Evolutionary conservation across 2,329 filamentous ascomycete genomes (phyloP), one percentile per base, ranked within the genome.

Genomic region (Aspergillus terreus): DNA sequence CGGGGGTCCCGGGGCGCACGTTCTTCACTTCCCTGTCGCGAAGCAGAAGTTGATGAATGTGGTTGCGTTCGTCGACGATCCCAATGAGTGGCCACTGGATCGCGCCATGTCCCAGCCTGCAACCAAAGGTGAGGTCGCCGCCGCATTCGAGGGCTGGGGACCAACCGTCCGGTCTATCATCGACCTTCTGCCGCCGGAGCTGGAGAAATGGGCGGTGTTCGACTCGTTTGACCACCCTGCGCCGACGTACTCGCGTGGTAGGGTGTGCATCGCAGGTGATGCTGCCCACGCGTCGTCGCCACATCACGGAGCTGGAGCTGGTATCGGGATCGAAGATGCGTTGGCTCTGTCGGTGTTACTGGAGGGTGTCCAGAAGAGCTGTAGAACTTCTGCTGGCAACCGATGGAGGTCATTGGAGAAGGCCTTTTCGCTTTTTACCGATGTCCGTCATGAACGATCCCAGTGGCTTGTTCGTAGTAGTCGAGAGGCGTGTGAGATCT

Each of bases 201-300:
- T 77, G 7, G 78, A 81, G 49, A 78, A 79, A 51, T 83, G 80
- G 80, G 80, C 75, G 2, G 70, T 83, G 3, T 83, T 82, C 63
- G 79, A 82, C 65, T 49, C 45, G 10, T 50, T 48, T 17, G 76
- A 79, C 17, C 63, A 72, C 6, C 78, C 78, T 0, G 74, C 74
- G 12, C 69, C 71, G 5, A 67, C 65, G 4, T 83, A 78, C 59
- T 38, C 49, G 6, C 10, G 10, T 1, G 49, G 51, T 1, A 23
- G 51, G 5, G 45, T 62, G 1, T 56, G 55, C 47, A 36, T 67
- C 12, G 59, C 57, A 0, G 64, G 64, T 0, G 64, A 67, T 47
- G 62, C 64, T 2, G 64, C 64, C 4, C 63, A 67, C 55, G 63
- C 61, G 30, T 47, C 61, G 1, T 47, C 60, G 10, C 63, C 63